Evolutionary conservation across 495 filamentous ascomycete genomes (phyloP).

Genomic region (Xylaria bambusicola): DNA sequence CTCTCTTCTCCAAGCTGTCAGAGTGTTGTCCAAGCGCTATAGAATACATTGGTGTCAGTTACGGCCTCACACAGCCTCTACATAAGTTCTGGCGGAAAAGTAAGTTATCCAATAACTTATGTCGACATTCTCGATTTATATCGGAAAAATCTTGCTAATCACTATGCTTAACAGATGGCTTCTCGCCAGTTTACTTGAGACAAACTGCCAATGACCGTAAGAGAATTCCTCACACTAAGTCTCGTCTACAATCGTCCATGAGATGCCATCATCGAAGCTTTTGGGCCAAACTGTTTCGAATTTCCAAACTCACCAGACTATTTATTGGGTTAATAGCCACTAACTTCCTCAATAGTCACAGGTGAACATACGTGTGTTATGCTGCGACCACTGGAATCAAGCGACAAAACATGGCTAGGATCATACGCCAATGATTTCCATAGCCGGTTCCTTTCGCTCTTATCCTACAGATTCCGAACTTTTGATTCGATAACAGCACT

Average conservation of each 20-base stretch:
- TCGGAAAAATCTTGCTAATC: too few relatives aligned
- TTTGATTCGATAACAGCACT: constrained; percentile 82
- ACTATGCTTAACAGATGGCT: constrained; percentile 45
- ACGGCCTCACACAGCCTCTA: constrained; percentile 82
- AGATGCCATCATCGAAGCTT: neutral
- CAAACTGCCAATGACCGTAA: constrained; percentile 75
- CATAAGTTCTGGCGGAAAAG: constrained; percentile 92
- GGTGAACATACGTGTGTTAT: constrained; percentile 98
- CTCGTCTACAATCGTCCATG: neutral
- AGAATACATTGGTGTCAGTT: constrained; percentile 94
- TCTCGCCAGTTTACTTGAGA: constrained; percentile 88
- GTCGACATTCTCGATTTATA: neutral
- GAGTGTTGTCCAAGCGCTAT: constrained; percentile 79
- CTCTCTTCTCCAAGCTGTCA: constrained; percentile 84
- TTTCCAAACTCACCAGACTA: neutral
- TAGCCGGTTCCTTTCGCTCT: constrained; percentile 78
- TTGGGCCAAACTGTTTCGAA: too few relatives aligned
- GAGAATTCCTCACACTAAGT: neutral
- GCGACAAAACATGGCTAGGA: constrained; percentile 77
- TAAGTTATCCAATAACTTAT: constrained; percentile 16
- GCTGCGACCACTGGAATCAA: constrained; percentile 72
- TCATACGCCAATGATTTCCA: constrained; percentile 94
- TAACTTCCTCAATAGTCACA: constrained; percentile 65
- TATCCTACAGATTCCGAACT: constrained; percentile 88
- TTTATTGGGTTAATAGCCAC: neutral